Evolutionary conservation across 2,329 filamentous ascomycete genomes (phyloP), one percentile per base, ranked within the genome.

Genomic region (Plenodomus biglobosus): DNA sequence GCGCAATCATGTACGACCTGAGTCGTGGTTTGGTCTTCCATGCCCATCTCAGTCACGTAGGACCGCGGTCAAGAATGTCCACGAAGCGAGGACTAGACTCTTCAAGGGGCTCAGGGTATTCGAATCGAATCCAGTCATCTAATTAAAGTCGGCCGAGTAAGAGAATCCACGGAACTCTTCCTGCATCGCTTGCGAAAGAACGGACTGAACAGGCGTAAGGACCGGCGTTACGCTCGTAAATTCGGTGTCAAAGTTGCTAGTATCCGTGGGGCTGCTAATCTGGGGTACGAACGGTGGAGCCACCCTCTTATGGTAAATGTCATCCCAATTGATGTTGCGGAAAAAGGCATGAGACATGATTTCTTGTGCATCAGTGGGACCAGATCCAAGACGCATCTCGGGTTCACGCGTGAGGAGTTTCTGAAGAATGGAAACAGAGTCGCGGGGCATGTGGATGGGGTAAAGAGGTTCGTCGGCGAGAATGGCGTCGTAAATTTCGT

Each of bases 271-370:
- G 70, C 83, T 95, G 75, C 88, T 94, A 65, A 99, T 95, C 32
- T 84, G 84, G 16, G 94, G 94, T 73, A 92, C 74, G 78, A 96
- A 97, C 0, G 94, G 94, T 44, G 94, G 88, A 44, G 85, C 82
- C 17, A 96, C 85, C 30, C 90, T 84, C 83, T 97, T 99, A 76
- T 96, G 84, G 73, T 96, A 97, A 53, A 99, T 91, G 69, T 99
- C 94, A 58, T 99, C 94, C 94, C 94, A 99, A 75, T 94, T 95
- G 72, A 97, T 89, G 70, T 94, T 95, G 53, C 91, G 82, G 80
- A 99, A 99, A 80, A 99, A 99, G 1, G 94, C 90, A 72, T 99
- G 94, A 69, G 86, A 95, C 94, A 99, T 99, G 68, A 99, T 88
- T 74, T 99, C 94, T 74, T 97, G 92, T 2, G 94, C 94, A 74